Percentiles rank a stretch among this genome's conserved stretches.
phyloP scores from a whole-genome alignment of 306 rosid genomes.

The Sphenostylis stenocarpa region DNA sequence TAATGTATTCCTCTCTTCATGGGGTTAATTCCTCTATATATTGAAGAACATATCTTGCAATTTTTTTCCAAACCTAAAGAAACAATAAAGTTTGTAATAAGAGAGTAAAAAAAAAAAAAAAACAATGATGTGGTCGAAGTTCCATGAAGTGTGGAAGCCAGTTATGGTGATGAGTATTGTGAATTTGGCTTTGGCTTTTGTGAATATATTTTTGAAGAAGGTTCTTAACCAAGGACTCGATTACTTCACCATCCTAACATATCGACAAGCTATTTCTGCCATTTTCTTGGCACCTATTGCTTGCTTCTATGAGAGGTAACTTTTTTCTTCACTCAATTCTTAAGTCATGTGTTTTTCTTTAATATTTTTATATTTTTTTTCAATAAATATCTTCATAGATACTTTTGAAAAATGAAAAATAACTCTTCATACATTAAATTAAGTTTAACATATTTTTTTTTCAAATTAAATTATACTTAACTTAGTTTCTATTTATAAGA shows the following conservation, averaged over 20 bases:
- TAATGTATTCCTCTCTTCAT: slow-evolving; percentile 12
- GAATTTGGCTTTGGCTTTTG: slow-evolving; percentile 63
- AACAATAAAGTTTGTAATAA: neutral
- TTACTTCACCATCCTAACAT: slow-evolving; percentile 51
- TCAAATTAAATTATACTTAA: too few relatives aligned
- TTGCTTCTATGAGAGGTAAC: slow-evolving; percentile 66
- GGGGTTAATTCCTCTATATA: slow-evolving; percentile 34
- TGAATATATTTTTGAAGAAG: slow-evolving; percentile 71
- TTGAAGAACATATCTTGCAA: neutral
- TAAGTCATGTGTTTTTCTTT: neutral
- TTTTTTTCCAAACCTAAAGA: slow-evolving; percentile 1
- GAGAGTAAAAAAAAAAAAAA: neutral
- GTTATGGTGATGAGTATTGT: slow-evolving; percentile 53
- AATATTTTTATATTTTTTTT: too few relatives aligned
- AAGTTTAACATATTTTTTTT: too few relatives aligned
- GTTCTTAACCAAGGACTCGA: slow-evolving; percentile 59
- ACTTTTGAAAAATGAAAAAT: too few relatives aligned
- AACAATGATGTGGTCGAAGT: slow-evolving; percentile 25
- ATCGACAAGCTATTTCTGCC: slow-evolving; percentile 59
- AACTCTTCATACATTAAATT: too few relatives aligned
- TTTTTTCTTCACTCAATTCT: neutral
- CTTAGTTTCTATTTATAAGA: too few relatives aligned
- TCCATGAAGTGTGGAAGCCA: slow-evolving; percentile 48
- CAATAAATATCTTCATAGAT: too few relatives aligned
- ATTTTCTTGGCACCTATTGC: slow-evolving; percentile 72